Evolutionary conservation across 140 eudicot genomes (phyloP).

Genomic region (Anethum foeniculum): DNA sequence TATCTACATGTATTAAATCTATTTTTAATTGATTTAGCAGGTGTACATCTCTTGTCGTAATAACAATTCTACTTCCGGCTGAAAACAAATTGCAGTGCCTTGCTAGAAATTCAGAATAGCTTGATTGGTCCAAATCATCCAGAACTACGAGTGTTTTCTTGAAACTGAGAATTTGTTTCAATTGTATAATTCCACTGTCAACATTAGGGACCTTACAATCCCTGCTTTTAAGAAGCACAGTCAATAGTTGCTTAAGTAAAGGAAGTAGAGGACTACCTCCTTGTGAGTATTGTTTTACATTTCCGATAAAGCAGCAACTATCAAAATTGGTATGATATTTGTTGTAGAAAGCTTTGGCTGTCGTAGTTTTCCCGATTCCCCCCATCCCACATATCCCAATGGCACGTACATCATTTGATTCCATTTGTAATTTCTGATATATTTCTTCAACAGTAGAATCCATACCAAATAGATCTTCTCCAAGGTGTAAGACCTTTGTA

Average conservation of each 20-base stretch:
- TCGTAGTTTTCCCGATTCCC: background rate
- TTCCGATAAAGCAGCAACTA: background rate
- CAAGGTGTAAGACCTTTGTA: background rate
- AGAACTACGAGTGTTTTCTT: constrained; percentile 19
- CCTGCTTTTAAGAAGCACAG: too few relatives aligned
- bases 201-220: too few relatives aligned
- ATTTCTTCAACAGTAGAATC: background rate
- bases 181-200: too few relatives aligned
- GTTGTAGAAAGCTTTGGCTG: background rate
- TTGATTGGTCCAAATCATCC: constrained; percentile 24
- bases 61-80: constrained; percentile 35
- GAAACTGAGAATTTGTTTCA: constrained; percentile 2
- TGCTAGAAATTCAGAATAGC: constrained; percentile 14
- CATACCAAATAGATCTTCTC: background rate
- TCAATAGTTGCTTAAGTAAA: too few relatives aligned
- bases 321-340: background rate
- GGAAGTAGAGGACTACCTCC: too few relatives aligned
- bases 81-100: constrained; percentile 20
- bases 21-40: constrained; percentile 16
- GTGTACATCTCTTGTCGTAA: constrained; percentile 33
- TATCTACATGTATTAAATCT: background rate
- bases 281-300: background rate
- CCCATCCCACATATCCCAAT: background rate
- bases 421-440: background rate
- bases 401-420: background rate